Base-by-base conservation (phyloP, 345 rosid genomes). In the Camelina hispida region DNA sequence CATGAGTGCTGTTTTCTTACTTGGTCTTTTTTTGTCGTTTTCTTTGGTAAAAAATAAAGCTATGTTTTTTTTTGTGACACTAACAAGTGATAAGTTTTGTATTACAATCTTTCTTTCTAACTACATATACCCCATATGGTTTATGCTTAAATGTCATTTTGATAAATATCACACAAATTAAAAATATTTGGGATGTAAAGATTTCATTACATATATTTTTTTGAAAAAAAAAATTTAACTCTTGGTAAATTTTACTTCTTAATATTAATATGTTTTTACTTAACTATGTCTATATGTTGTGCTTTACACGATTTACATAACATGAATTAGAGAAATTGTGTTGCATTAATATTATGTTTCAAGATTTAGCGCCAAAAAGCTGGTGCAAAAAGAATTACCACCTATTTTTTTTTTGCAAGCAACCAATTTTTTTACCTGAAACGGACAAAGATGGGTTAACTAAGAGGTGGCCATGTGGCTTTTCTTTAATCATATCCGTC, bases 401-500 rank as follows among this genome's bases (percentile, higher is more conserved):
- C 28, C 28, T 25, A n/a, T 3, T 25, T 25, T 25, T 25, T 25
- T 25, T 25, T 3, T 25, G 28, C 28, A 25, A 25, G 4, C 4
- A 25, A 25, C 43, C 9, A 46, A 34, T 2, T 15, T 2, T 50
- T 32, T 76, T 20, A 62, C 58, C 63, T 4, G 40, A 62, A 68
- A 62, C 69, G 64, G 73, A 61, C 63, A 62, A 76, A 68, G 61
- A 40, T 20, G n/a, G 25, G 34, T 66, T 34, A 56, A 48, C 28
- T 10, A 51, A 57, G 69, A 43, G 58, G 53, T 48, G 61, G 7
- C 52, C 72, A 68, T 61, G 68, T 68, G 62, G 69, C 47, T 42
- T 61, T 76, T 57, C 74, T 68, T 61, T 52, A 67, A 69, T 76
- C 57, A 76, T 76, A 62, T 35, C 51, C 42, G 68, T 76, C 74